These are phyloP conservation scores for Litsea cubeba DNA, from an alignment of 164 flowering plant species.

Conservation along the genomic window DNA sequence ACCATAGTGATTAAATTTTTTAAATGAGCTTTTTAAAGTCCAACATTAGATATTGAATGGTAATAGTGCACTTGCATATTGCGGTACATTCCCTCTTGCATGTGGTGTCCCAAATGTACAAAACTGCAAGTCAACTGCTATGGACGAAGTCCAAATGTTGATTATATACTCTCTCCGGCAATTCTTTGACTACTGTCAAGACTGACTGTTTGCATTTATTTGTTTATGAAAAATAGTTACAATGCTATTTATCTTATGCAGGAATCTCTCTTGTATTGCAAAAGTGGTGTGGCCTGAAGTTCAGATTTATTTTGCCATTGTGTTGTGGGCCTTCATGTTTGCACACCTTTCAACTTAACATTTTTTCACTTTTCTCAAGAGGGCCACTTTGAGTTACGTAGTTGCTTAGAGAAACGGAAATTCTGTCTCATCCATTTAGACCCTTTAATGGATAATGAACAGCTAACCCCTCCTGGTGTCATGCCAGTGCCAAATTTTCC, in stretches of 20 bases:
- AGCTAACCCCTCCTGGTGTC: conserved; percentile 24
- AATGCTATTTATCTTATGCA: neutral
- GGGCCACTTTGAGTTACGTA: neutral
- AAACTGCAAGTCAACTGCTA: neutral
- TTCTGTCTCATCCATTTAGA: neutral
- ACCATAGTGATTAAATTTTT: too few relatives aligned
- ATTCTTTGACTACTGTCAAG: neutral
- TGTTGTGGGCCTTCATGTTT: neutral
- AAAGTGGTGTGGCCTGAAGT: neutral
- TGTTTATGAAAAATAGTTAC: neutral
- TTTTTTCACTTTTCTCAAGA: neutral
- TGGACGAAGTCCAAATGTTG: neutral
- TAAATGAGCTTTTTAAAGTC: too few relatives aligned
- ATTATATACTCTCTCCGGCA: neutral
- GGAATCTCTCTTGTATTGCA: neutral
- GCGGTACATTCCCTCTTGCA: neutral
- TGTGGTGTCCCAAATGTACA: neutral
- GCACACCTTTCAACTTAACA: neutral
- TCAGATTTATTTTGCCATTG: neutral
- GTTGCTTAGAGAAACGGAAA: neutral
- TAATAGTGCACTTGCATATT: neutral
- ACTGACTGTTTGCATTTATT: neutral
- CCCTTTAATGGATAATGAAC: conserved; percentile 15
- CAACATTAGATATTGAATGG: neutral
- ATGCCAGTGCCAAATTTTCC: conserved; percentile 10